Conservation (phyloP, 1,139 yeast species). For the Nadsonia commutata region DNA sequence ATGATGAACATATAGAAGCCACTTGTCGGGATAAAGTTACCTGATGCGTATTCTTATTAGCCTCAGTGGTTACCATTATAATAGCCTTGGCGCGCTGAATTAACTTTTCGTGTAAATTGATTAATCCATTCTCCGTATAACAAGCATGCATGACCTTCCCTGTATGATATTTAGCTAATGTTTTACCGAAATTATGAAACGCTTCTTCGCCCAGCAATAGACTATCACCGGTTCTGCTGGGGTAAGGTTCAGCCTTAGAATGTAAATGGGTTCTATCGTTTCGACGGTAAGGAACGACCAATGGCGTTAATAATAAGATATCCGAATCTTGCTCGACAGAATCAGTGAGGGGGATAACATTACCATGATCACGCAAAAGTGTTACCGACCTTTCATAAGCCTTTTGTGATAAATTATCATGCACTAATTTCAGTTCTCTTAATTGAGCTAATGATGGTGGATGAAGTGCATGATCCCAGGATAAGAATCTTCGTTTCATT, state of each 20-base stretch:
- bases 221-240: slow-evolving; percentile 9
- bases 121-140: slow-evolving; percentile 52
- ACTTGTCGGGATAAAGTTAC: slow-evolving; percentile 50
- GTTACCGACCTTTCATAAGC: slow-evolving; percentile 45
- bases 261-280: background rate
- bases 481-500: slow-evolving; percentile 31
- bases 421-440: slow-evolving; percentile 28
- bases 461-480: slow-evolving; percentile 35
- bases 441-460: slow-evolving; percentile 20
- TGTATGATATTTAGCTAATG: slow-evolving; percentile 16
- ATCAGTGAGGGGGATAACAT: slow-evolving; percentile 37
- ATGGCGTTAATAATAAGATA: slow-evolving; percentile 39
- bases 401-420: slow-evolving; percentile 30
- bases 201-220: slow-evolving; percentile 43
- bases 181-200: slow-evolving; percentile 28
- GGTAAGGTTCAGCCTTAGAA: background rate
- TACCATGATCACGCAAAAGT: slow-evolving; percentile 40
- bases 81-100: slow-evolving; percentile 43
- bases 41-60: slow-evolving; percentile 49
- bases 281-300: slow-evolving; percentile 24
- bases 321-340: slow-evolving; percentile 24
- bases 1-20: slow-evolving; percentile 37
- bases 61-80: slow-evolving; percentile 47
- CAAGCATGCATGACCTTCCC: slow-evolving; percentile 46
- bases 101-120: slow-evolving; percentile 41